phyloP scores from a whole-genome alignment of 73 alveolate species.

The Uronychia setigera region DNA sequence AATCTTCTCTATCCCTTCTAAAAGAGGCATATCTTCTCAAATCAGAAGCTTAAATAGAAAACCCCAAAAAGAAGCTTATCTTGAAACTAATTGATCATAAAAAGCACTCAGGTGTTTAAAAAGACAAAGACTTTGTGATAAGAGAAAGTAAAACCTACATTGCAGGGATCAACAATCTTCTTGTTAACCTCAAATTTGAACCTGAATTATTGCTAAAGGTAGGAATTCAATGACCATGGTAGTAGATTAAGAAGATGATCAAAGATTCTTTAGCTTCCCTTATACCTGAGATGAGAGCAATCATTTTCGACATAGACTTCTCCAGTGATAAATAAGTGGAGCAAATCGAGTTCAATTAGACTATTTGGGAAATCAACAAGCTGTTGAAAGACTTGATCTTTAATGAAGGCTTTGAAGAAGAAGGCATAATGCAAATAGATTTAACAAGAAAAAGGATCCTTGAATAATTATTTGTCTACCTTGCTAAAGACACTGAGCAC shows the following conservation, averaged over 20 bases:
- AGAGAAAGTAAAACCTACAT: neutral
- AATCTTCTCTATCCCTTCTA: neutral
- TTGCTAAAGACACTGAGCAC: neutral
- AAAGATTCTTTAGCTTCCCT: neutral
- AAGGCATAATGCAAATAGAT: neutral
- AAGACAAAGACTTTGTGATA: conserved; percentile 5
- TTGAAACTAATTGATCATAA: neutral
- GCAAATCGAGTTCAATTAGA: conserved; percentile 10
- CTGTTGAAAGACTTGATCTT: neutral
- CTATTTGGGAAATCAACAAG: conserved; percentile 26
- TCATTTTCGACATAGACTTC: conserved; percentile 13
- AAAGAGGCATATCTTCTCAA: neutral
- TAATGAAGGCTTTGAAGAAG: neutral
- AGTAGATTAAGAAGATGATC: neutral
- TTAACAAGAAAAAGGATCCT: neutral
- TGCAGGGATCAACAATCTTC: neutral
- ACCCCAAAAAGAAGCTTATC: neutral
- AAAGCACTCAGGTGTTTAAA: neutral
- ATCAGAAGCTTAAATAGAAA: neutral
- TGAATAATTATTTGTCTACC: neutral
- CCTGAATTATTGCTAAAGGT: neutral
- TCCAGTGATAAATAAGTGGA: neutral
- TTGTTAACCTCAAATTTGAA: neutral
- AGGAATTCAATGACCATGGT: neutral
- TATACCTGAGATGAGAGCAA: neutral